Conservation (phyloP, 805 yeast species). For the Ogataea chonburiensis region DNA sequence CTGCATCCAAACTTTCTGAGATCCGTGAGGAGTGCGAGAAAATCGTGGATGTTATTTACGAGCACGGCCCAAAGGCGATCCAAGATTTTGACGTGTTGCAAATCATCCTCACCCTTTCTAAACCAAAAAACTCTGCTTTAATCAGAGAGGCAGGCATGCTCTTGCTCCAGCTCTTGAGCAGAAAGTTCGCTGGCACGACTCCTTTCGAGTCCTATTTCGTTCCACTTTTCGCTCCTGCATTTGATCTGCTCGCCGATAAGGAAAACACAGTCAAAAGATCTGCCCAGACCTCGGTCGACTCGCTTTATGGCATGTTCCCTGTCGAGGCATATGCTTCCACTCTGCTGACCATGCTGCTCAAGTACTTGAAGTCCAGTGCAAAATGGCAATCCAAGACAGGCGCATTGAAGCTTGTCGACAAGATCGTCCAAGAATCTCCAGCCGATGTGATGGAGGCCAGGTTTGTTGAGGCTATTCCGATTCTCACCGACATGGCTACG, state of each 20-base stretch:
- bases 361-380: slow-evolving; percentile 74
- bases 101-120: slow-evolving; percentile 61
- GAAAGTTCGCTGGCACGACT: slow-evolving; percentile 61
- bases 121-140: slow-evolving; percentile 70
- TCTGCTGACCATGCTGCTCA: slow-evolving; percentile 58
- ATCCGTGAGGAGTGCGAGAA: slow-evolving; percentile 52
- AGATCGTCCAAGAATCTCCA: slow-evolving; percentile 74
- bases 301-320: slow-evolving; percentile 68
- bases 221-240: slow-evolving; percentile 58
- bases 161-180: slow-evolving; percentile 52
- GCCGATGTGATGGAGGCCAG: slow-evolving; percentile 80
- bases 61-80: slow-evolving; percentile 47
- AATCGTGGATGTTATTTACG: slow-evolving; percentile 49
- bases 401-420: slow-evolving; percentile 72
- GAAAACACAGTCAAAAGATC: slow-evolving; percentile 83
- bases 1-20: slow-evolving; percentile 51
- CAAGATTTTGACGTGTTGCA: slow-evolving; percentile 66
- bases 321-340: slow-evolving; percentile 75
- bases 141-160: slow-evolving; percentile 76
- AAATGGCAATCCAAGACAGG: slow-evolving; percentile 91
- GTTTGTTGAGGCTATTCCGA: slow-evolving; percentile 77
- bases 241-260: slow-evolving; percentile 80
- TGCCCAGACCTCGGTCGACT: slow-evolving; percentile 75
- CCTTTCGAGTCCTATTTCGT: slow-evolving; percentile 76
- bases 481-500: slow-evolving; percentile 83